phyloP scores from a whole-genome alignment of 169 alveolate species.

The Plasmodium vinckei region DNA sequence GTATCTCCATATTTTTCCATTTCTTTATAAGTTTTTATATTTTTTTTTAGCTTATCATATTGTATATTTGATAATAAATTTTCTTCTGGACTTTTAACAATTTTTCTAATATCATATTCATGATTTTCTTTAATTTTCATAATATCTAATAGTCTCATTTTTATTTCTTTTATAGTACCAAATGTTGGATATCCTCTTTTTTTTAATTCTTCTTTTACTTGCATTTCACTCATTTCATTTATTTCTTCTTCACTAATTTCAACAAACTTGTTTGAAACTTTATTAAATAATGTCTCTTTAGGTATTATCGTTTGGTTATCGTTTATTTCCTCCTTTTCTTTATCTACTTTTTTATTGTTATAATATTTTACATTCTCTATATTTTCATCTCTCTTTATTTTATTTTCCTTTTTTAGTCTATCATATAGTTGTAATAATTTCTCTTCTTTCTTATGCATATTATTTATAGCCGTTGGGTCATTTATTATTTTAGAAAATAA shows the following conservation, averaged over 20 bases:
- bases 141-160: constrained; percentile 37
- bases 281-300: constrained; percentile 6
- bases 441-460: constrained; percentile 4
- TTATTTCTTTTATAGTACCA: constrained; percentile 35
- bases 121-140: constrained; percentile 38
- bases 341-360: constrained; percentile 19
- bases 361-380: constrained; percentile 49
- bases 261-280: constrained; percentile 6
- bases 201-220: constrained; percentile 42
- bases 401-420: constrained; percentile 16
- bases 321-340: neutral
- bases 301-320: neutral
- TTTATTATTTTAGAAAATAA: constrained; percentile 6
- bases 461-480: neutral
- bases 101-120: constrained; percentile 20
- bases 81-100: constrained; percentile 33
- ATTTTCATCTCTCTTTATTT: constrained; percentile 30
- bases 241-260: constrained; percentile 39
- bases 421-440: constrained; percentile 27
- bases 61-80: constrained; percentile 28
- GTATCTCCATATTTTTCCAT: constrained; percentile 30
- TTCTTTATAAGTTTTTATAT: constrained; percentile 40
- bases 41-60: constrained; percentile 38
- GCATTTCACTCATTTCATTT: constrained; percentile 50
- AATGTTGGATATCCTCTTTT: constrained; percentile 72